Conservation (phyloP, 192 early-diverging fungal species). For the Phycomyces blakesleeanus region DNA sequence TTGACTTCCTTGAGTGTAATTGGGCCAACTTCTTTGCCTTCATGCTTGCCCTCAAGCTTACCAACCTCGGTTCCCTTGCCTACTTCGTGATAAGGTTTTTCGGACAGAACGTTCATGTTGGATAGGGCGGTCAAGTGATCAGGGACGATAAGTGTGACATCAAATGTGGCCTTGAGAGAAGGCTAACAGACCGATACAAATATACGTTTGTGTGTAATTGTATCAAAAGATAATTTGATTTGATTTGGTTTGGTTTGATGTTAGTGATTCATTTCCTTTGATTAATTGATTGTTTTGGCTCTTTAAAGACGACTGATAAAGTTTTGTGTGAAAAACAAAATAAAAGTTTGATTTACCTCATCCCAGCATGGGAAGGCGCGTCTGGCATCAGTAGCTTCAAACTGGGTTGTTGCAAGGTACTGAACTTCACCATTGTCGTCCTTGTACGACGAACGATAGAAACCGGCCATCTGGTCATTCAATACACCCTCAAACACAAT, state of each 20-base stretch:
- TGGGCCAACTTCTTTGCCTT: conserved; percentile 19
- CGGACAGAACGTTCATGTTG: conserved; percentile 85
- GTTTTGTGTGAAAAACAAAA: no score
- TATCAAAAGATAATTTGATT: no score
- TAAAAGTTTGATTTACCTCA: conserved; percentile 53
- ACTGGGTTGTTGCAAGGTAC: conserved; percentile 84
- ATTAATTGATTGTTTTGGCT: no score
- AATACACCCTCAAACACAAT: conserved; percentile 66
- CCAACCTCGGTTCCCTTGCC: conserved; percentile 34
- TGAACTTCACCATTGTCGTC: conserved; percentile 52
- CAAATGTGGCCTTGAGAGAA: conserved; percentile 90
- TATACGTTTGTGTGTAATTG: no score
- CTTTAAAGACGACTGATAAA: no score
- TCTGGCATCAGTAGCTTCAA: conserved; percentile 89
- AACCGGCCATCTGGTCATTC: conserved; percentile 92
- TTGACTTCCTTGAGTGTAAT: conserved; percentile 67
- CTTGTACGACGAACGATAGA: conserved; percentile 85
- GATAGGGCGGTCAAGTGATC: conserved; percentile 78
- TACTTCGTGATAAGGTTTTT: conserved; percentile 49
- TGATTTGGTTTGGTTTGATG: no score
- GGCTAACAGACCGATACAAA: conserved; percentile 60
- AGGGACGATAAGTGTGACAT: conserved; percentile 79
- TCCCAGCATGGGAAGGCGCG: conserved; percentile 96
- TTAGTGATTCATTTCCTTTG: not conserved
- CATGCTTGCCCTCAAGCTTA: conserved; percentile 29